Conservation (phyloP, 2,329 filamentous ascomycete genomes). For the Colletotrichum abscissum region DNA sequence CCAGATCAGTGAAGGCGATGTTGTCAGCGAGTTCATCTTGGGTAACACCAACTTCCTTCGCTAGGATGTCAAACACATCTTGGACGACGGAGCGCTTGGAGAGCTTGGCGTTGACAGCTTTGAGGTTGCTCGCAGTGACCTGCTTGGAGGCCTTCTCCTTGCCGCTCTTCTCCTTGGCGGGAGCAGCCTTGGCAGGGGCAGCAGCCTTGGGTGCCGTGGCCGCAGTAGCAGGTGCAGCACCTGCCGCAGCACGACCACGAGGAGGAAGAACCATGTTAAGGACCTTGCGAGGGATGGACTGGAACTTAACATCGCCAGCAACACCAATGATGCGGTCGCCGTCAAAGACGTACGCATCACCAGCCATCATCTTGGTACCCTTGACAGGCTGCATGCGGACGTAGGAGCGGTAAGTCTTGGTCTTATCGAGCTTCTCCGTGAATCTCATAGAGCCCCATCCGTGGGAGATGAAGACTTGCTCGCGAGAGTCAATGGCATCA, state of each 20-base stretch:
- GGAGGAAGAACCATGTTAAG: slow-evolving; percentile 76
- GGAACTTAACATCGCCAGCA: slow-evolving; percentile 71
- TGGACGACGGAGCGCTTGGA: slow-evolving; percentile 53
- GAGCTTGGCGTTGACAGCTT: slow-evolving; percentile 63
- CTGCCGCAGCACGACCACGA: slow-evolving; percentile 57
- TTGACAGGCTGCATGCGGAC: slow-evolving; percentile 67
- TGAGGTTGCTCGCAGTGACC: slow-evolving; percentile 58
- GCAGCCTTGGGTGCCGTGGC: slow-evolving; percentile 48
- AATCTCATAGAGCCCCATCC: slow-evolving; percentile 67
- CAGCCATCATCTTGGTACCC: slow-evolving; percentile 62
- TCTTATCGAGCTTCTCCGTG: slow-evolving; percentile 55
- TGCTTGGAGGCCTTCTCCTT: slow-evolving; percentile 56
- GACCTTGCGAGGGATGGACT: slow-evolving; percentile 73
- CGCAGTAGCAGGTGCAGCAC: slow-evolving; percentile 47
- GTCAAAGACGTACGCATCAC: slow-evolving; percentile 67
- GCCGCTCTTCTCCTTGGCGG: slow-evolving; percentile 45
- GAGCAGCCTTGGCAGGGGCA: slow-evolving; percentile 42
- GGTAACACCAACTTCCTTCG: slow-evolving; percentile 66
- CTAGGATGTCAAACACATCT: slow-evolving; percentile 64
- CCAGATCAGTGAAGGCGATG: slow-evolving; percentile 66
- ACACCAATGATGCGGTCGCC: slow-evolving; percentile 61
- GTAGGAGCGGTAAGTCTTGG: slow-evolving; percentile 65
- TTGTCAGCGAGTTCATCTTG: slow-evolving; percentile 67
- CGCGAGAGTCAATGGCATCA: slow-evolving; percentile 64
- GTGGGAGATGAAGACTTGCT: slow-evolving; percentile 69